Percentiles rank a stretch among this genome's conserved stretches.
phyloP scores from a whole-genome alignment of 129 eudicot genomes.

The Gnaphalium uliginosum region DNA sequence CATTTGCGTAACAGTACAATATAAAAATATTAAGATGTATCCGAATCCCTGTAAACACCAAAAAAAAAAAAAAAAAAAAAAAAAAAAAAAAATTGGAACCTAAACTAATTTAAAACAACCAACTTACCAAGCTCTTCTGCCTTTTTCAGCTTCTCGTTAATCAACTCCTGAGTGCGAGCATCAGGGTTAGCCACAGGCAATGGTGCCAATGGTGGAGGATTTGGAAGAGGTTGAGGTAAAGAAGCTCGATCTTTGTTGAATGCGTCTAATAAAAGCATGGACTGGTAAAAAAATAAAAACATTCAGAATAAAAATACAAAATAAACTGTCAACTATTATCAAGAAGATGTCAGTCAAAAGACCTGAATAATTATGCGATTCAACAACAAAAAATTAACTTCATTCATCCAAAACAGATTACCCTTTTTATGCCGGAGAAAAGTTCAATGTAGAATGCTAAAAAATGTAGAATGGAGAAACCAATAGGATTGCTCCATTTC shows the following conservation, averaged over 20 bases:
- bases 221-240: constrained; percentile 85
- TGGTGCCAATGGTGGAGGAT: constrained; percentile 72
- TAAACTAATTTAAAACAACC: neutral
- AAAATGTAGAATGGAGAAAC: no score
- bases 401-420: no score
- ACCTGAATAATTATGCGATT: no score
- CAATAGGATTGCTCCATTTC: no score
- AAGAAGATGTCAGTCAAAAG: neutral
- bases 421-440: no score
- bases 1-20: neutral
- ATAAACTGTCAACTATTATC: neutral
- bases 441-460: no score
- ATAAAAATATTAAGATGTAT: neutral
- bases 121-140: constrained; percentile 92
- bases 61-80: neutral
- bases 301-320: neutral
- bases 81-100: constrained; percentile 9
- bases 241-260: constrained; percentile 97
- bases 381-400: no score
- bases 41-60: no score
- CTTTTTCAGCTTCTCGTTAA: constrained; percentile 93
- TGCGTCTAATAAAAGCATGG: constrained; percentile 87
- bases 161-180: constrained; percentile 91
- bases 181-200: constrained; percentile 75
- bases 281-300: constrained; percentile 46